A percentile compares a stretch with the other conserved stretches of the same genome.
These are phyloP conservation scores for Fusarium sp. DNA, from an alignment of 2,329 filamentous ascomycete species.

Conservation along the genomic window DNA sequence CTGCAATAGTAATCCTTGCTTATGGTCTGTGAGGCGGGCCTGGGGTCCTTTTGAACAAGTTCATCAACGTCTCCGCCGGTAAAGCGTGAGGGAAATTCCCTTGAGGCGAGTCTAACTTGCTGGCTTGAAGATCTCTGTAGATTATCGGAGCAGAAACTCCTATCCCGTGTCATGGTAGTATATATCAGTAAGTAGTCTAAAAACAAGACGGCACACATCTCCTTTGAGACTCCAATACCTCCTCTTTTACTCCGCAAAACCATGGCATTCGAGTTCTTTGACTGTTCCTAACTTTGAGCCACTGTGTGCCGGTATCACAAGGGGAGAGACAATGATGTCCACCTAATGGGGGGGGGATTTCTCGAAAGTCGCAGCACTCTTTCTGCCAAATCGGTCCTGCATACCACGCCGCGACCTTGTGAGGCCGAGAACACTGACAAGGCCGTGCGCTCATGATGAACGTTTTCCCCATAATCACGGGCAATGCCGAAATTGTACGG, in stretches of 20 bases:
- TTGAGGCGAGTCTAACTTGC: not conserved
- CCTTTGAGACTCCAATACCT: no score
- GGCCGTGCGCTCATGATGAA: not conserved
- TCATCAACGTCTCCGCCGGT: not conserved
- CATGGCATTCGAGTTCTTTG: not conserved
- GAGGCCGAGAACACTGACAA: not conserved
- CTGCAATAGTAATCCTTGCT: not conserved
- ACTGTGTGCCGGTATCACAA: not conserved
- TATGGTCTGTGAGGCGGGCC: not conserved
- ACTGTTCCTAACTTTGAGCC: not conserved
- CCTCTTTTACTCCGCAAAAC: no score
- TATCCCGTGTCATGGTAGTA: no score
- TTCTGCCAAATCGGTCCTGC: not conserved
- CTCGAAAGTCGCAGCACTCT: not conserved
- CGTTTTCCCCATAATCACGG: not conserved
- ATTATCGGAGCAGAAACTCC: not conserved
- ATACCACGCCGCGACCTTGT: not conserved
- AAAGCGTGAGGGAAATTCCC: not conserved
- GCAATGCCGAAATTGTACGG: not conserved
- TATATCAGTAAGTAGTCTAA: no score
- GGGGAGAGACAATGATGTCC: not conserved
- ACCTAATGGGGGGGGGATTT: not conserved
- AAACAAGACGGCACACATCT: no score
- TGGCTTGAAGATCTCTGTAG: not conserved
- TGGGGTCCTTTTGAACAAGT: not conserved